Conservation (phyloP, 257 asterid species). For the Scutellaria barbata region DNA sequence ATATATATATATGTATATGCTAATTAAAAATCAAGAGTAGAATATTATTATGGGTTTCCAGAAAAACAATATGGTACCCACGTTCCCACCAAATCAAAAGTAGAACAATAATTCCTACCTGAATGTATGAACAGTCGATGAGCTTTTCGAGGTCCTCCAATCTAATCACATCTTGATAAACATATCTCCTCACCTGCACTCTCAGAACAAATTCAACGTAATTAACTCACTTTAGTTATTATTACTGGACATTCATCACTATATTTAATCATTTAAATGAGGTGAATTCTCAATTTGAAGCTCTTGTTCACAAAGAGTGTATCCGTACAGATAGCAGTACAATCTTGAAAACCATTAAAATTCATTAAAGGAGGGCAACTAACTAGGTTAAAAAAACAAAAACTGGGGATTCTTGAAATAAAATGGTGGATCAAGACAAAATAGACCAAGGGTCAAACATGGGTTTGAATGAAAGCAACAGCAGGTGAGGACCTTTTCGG, state of each 20-base stretch:
- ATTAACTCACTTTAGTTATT: background rate
- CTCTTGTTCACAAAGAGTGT: too few relatives aligned
- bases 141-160: constrained; percentile 86
- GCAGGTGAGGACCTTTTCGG: constrained; percentile 28
- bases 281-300: too few relatives aligned
- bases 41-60: constrained; percentile 19
- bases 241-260: too few relatives aligned
- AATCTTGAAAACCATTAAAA: background rate
- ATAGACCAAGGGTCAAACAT: constrained; percentile 59
- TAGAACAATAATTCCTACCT: constrained; percentile 48
- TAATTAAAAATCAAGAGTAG: too few relatives aligned
- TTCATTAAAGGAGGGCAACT: constrained; percentile 15
- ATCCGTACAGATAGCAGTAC: background rate
- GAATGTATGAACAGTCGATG: constrained; percentile 75
- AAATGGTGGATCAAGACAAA: constrained; percentile 52
- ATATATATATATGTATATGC: too few relatives aligned
- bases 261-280: too few relatives aligned
- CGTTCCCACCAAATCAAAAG: constrained; percentile 18
- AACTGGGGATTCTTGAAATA: background rate
- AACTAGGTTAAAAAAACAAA: constrained; percentile 1
- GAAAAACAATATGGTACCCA: constrained; percentile 31
- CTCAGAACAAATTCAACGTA: background rate
- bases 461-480: constrained; percentile 68
- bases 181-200: constrained; percentile 80
- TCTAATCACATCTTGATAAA: constrained; percentile 80